A percentile compares a stretch with the other conserved stretches of the same genome.
These are phyloP conservation scores for Chalaropsis ovoidea DNA, from an alignment of 2,329 filamentous ascomycete species.

Conservation along the genomic window DNA sequence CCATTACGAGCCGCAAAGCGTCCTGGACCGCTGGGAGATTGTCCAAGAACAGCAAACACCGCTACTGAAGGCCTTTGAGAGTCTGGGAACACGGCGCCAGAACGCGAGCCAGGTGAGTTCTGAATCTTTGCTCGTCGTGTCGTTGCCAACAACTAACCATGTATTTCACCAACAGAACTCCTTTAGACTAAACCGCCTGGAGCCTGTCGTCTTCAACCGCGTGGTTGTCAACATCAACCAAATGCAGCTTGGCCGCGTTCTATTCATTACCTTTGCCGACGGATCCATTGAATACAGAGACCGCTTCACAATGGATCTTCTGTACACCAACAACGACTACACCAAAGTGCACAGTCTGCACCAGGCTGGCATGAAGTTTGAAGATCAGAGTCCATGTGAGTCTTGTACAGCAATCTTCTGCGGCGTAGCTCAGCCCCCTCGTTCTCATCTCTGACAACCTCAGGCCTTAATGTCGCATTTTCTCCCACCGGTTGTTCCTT, in stretches of 20 bases:
- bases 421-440: neutral
- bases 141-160: slow-evolving; percentile 20
- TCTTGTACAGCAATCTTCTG: neutral
- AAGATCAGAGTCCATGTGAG: slow-evolving; percentile 52
- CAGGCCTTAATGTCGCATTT: slow-evolving; percentile 50
- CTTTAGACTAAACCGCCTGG: slow-evolving; percentile 49
- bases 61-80: slow-evolving; percentile 67
- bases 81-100: slow-evolving; percentile 55
- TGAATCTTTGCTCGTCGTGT: slow-evolving; percentile 19
- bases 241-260: slow-evolving; percentile 58
- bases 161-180: slow-evolving; percentile 26
- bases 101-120: slow-evolving; percentile 14
- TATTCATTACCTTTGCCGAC: slow-evolving; percentile 68
- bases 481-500: slow-evolving; percentile 52
- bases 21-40: slow-evolving; percentile 76
- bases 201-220: slow-evolving; percentile 56
- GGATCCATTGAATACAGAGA: slow-evolving; percentile 74
- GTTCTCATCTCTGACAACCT: slow-evolving; percentile 3
- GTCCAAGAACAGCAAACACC: slow-evolving; percentile 54
- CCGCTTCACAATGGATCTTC: slow-evolving; percentile 58
- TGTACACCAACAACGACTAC: slow-evolving; percentile 54
- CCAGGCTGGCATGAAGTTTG: slow-evolving; percentile 68
- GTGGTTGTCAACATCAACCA: slow-evolving; percentile 58
- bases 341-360: slow-evolving; percentile 58
- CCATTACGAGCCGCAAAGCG: slow-evolving; percentile 57